These are phyloP conservation scores for Cryoendolithus antarcticus DNA, from an alignment of 2,329 filamentous ascomycete genomes.

Conservation along the genomic window DNA sequence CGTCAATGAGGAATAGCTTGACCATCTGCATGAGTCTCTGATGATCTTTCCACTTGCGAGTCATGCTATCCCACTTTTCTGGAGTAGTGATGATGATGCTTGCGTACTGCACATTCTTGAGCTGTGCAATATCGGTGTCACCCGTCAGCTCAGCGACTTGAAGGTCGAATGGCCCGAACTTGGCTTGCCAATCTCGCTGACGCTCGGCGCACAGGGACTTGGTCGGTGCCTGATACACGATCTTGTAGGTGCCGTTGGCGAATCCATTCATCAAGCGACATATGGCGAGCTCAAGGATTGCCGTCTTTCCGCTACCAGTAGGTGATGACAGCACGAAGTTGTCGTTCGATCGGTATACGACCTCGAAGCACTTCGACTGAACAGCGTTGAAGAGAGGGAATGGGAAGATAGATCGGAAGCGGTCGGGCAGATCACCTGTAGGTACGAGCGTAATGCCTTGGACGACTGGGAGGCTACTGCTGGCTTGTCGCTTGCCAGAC, in stretches of 20 bases:
- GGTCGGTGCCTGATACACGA: slow-evolving; percentile 74
- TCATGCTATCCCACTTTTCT: slow-evolving; percentile 87
- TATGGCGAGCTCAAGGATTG: slow-evolving; percentile 68
- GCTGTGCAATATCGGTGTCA: slow-evolving; percentile 57
- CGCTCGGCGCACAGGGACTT: slow-evolving; percentile 72
- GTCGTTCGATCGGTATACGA: slow-evolving; percentile 54
- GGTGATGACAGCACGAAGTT: slow-evolving; percentile 73
- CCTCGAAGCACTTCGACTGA: slow-evolving; percentile 65
- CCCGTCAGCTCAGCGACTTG: slow-evolving; percentile 69
- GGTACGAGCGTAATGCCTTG: slow-evolving; percentile 51
- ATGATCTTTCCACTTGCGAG: slow-evolving; percentile 76
- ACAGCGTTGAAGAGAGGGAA: slow-evolving; percentile 70
- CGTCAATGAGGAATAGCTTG: slow-evolving; percentile 72
- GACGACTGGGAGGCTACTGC: slow-evolving; percentile 27
- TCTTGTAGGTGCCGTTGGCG: slow-evolving; percentile 55
- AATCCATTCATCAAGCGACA: slow-evolving; percentile 53
- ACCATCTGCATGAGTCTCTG: slow-evolving; percentile 60
- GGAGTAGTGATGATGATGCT: slow-evolving; percentile 79
- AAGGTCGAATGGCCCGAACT: slow-evolving; percentile 56
- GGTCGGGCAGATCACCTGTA: slow-evolving; percentile 52
- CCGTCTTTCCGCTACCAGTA: slow-evolving; percentile 78
- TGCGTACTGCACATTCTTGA: slow-evolving; percentile 57
- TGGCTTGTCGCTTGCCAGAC: neutral
- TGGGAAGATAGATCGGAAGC: slow-evolving; percentile 56
- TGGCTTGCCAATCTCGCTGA: slow-evolving; percentile 62